These are phyloP conservation scores for Vitis amurensis DNA, from an alignment of 164 flowering plant species.

Conservation along the genomic window DNA sequence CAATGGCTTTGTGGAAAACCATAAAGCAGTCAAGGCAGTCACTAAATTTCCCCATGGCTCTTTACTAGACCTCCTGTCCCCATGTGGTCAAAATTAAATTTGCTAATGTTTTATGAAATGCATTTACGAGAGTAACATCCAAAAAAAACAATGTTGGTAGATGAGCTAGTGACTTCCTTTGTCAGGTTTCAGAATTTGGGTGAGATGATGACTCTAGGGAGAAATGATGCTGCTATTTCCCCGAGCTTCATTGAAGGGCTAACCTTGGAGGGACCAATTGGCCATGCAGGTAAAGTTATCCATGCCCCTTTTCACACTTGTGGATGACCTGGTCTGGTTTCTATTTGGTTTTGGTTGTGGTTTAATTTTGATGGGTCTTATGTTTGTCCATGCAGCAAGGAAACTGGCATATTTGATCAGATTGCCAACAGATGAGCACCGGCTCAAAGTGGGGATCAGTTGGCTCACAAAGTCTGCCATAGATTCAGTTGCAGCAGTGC, in stretches of 20 bases:
- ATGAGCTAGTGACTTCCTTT: slow-evolving; percentile 4
- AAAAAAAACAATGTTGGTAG: neutral
- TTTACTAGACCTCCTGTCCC: no score
- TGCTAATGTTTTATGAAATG: no score
- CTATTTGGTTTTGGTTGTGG: neutral
- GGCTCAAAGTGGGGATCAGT: slow-evolving; percentile 85
- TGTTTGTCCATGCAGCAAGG: slow-evolving; percentile 60
- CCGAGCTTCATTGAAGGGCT: slow-evolving; percentile 90
- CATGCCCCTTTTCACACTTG: neutral
- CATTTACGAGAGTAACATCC: no score
- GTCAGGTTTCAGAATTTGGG: slow-evolving; percentile 88
- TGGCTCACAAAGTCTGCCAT: slow-evolving; percentile 84
- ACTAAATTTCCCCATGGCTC: no score
- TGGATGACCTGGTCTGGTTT: no score
- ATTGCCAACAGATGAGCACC: slow-evolving; percentile 92
- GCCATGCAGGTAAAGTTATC: slow-evolving; percentile 64
- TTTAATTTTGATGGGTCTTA: neutral
- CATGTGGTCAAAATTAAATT: no score
- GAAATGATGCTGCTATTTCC: slow-evolving; percentile 80
- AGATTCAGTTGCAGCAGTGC: slow-evolving; percentile 70
- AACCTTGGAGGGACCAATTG: slow-evolving; percentile 87
- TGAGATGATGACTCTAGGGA: slow-evolving; percentile 95
- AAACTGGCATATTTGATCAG: slow-evolving; percentile 83
- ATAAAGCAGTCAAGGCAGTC: no score
- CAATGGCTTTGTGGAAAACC: no score